Percentiles rank a stretch among this genome's conserved stretches.
phyloP scores from a whole-genome alignment of 176 grass and related monocot species.

The Carex pumila region DNA sequence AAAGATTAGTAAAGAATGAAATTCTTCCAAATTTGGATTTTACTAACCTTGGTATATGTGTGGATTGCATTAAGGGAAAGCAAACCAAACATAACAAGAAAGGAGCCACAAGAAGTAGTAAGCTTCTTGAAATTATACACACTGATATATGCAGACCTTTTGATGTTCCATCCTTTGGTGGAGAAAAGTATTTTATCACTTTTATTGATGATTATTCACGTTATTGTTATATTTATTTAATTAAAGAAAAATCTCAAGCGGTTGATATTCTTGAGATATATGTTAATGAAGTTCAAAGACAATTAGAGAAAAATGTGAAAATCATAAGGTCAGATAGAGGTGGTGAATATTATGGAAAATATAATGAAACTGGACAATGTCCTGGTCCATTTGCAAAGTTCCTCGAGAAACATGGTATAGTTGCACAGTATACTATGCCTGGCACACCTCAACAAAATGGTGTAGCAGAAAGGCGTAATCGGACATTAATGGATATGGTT shows the following conservation, averaged over 20 bases:
- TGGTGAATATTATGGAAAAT: constrained; percentile 17
- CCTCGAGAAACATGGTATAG: too few species aligned
- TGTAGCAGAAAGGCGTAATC: too few species aligned
- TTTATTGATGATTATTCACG: constrained; percentile 15
- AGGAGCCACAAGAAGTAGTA: background rate
- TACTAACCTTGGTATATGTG: background rate
- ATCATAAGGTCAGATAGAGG: constrained; percentile 23
- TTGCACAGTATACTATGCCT: too few species aligned
- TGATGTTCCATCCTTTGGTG: constrained; percentile 6
- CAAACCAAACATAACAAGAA: constrained; percentile 25
- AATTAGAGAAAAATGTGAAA: constrained; percentile 27
- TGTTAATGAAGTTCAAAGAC: constrained; percentile 19
- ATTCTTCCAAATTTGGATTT: constrained; percentile 13
- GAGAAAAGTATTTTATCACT: constrained; percentile 22
- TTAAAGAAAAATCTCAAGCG: background rate
- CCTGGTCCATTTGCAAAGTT: too few species aligned
- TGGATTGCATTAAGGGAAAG: constrained; percentile 18
- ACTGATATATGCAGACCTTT: constrained; percentile 18
- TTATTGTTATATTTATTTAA: background rate
- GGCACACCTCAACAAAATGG: too few species aligned
- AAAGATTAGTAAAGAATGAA: too few species aligned
- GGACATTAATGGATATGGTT: too few species aligned
- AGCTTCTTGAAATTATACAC: constrained; percentile 22
- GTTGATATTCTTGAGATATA: background rate
- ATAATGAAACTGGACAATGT: constrained; percentile 3